Percentiles rank a stretch among this genome's conserved stretches.
These are phyloP conservation scores for Flaveria floridana DNA, from an alignment of 140 eudicot genomes.

Conservation along the genomic window DNA sequence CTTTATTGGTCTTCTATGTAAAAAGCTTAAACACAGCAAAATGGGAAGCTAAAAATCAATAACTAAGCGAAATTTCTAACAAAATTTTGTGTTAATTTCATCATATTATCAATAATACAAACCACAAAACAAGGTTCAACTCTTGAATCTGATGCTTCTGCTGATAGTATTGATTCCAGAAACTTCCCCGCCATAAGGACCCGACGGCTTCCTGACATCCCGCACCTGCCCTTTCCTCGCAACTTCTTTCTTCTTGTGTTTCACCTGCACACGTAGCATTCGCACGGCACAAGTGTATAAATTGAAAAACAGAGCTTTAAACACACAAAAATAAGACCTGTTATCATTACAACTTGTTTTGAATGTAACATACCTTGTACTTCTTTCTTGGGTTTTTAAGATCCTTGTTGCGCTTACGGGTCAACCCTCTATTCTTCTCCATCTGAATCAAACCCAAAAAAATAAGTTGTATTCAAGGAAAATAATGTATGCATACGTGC, in stretches of 20 bases:
- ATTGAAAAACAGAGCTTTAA: not conserved
- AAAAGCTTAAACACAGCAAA: not conserved
- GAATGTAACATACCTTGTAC: constrained; percentile 52
- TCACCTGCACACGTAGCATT: constrained; percentile 41
- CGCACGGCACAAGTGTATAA: not conserved
- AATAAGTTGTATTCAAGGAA: constrained; percentile 8
- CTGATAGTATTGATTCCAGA: constrained; percentile 76
- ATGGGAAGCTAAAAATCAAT: constrained; percentile 15
- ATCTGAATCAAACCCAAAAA: constrained; percentile 45
- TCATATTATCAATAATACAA: constrained; percentile 12
- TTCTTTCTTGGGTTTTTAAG: constrained; percentile 83
- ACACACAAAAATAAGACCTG: not conserved
- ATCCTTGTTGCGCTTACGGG: constrained; percentile 70
- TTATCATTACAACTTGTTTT: not conserved
- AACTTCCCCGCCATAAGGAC: constrained; percentile 73
- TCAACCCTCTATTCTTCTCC: constrained; percentile 87
- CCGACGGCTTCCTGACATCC: constrained; percentile 41
- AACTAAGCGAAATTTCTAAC: constrained; percentile 11
- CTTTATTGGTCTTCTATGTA: not conserved
- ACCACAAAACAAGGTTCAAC: constrained; percentile 29
- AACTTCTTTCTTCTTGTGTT: constrained; percentile 54
- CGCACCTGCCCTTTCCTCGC: constrained; percentile 76
- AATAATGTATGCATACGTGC: not conserved
- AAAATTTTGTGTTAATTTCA: constrained; percentile 22
- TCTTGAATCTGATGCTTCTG: constrained; percentile 62